Conservation (phyloP, 2,329 filamentous ascomycete genomes). For the Botryotinia convoluta region DNA sequence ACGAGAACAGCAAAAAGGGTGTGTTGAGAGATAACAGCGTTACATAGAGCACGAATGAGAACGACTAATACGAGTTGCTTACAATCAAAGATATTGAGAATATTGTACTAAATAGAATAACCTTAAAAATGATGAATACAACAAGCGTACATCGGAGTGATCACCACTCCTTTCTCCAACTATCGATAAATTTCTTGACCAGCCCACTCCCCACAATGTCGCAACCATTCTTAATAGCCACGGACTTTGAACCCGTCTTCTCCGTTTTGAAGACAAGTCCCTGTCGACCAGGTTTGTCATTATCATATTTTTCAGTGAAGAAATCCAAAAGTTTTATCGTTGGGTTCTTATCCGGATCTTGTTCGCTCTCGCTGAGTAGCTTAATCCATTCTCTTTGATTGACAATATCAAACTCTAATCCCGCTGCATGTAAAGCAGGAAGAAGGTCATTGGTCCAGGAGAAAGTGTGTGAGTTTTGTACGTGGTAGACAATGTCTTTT, state of each 20-base stretch:
- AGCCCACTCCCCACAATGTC: slow-evolving; percentile 43
- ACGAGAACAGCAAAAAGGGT: background rate
- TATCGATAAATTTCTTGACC: slow-evolving; percentile 41
- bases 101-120: background rate
- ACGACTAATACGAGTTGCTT: background rate
- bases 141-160: background rate
- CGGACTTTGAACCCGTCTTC: slow-evolving; percentile 30
- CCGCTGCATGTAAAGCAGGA: slow-evolving; percentile 47
- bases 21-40: background rate
- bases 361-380: slow-evolving; percentile 45
- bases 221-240: slow-evolving; percentile 39
- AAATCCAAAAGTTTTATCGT: slow-evolving; percentile 54
- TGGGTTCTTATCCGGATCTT: slow-evolving; percentile 49
- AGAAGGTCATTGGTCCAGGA: slow-evolving; percentile 52
- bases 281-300: slow-evolving; percentile 41
- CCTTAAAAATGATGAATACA: background rate
- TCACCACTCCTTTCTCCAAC: slow-evolving; percentile 33
- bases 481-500: slow-evolving; percentile 43
- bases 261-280: slow-evolving; percentile 43
- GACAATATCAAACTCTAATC: slow-evolving; percentile 46
- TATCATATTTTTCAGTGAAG: slow-evolving; percentile 51
- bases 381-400: slow-evolving; percentile 46
- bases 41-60: background rate
- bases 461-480: slow-evolving; percentile 50
- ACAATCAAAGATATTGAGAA: background rate